Evolutionary conservation across 768 basidiomycete species (phyloP), one percentile per base, ranked within the genome.

Genomic region (Harrya chromipes): DNA sequence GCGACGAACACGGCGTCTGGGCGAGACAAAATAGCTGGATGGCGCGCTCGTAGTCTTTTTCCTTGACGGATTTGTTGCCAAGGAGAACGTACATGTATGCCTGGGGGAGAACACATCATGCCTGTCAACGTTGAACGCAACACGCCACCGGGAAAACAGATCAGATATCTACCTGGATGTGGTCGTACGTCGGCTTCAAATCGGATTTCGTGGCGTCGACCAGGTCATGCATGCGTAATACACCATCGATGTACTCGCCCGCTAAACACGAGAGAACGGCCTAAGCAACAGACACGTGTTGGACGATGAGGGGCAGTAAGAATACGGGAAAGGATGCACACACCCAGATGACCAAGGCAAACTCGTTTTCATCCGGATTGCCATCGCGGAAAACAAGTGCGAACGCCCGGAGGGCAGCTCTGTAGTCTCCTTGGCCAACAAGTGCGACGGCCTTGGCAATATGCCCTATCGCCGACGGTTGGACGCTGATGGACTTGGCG

Each of bases 81-180:
- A 52, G 36, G 20, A 52, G 41, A 21, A 49, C n/a, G 42, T 38
- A 49, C 35, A 49, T 49, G 48, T 49, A 49, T 31, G 48, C 48
- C 48, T 49, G 41, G 9, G 16, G n/a, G 31, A 13, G 21, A 49
- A 41, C 16, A 17, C 2, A 33, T 26, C 23, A 26, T 26, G 29
- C 11, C 10, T 10, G 23, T 48, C 14, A 42, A 21, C 36, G 40
- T 40, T 27, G 34, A 21, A 27, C 33, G 33, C 20, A 21, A 7
- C 17, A 13, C 24, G 4, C 7, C 7, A 27, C 6, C 23, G 29
- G 26, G 40, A n/a, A 24, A 17, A 26, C 29, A 29, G 29, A 29
- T 29, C 3, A 29, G 29, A 13, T 27, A 27, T 29, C 8, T 24
- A n/a, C 40, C 45, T 47, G 50, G 34, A 49, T 27, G 26, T 33